These are phyloP conservation scores for Aspergillus ustus DNA, from an alignment of 2,329 filamentous ascomycete species.

Conservation along the genomic window DNA sequence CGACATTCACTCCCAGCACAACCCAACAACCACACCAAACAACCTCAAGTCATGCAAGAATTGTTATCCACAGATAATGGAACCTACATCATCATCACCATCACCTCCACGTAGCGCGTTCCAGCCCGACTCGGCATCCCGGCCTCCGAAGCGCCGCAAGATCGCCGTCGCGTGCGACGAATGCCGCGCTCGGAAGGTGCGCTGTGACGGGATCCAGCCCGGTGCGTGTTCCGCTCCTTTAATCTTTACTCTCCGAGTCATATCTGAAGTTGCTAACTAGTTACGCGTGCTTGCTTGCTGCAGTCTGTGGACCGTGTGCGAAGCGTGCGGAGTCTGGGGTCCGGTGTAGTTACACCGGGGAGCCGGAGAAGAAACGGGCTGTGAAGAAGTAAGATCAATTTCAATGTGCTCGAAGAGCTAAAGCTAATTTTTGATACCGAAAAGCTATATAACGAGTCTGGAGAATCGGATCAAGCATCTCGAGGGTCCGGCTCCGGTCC, in stretches of 20 bases:
- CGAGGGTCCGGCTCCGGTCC: slow-evolving; percentile 21
- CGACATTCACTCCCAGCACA: neutral
- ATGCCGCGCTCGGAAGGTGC: slow-evolving; percentile 24
- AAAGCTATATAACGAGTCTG: slow-evolving; percentile 35
- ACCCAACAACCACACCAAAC: no score
- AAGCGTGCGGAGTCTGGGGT: slow-evolving; percentile 24
- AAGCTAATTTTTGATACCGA: neutral
- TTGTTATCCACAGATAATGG: slow-evolving; percentile 3
- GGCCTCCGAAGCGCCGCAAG: slow-evolving; percentile 24
- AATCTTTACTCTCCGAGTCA: neutral
- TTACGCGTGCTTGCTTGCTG: neutral
- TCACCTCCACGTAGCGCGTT: neutral
- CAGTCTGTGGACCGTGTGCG: slow-evolving; percentile 38
- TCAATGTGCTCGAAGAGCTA: neutral
- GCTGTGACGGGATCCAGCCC: slow-evolving; percentile 28
- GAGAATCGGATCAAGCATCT: slow-evolving; percentile 34
- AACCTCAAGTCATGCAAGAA: no score
- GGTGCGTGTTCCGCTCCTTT: slow-evolving; percentile 10
- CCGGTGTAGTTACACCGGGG: slow-evolving; percentile 34
- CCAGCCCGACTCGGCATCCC: neutral
- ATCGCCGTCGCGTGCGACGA: slow-evolving; percentile 26
- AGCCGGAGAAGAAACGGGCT: slow-evolving; percentile 34
- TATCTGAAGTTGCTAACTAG: no score
- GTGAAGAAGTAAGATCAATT: slow-evolving; percentile 26
- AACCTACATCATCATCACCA: neutral